phyloP scores from a whole-genome alignment of 768 basidiomycete genomes.

The Trametopsis cervina region DNA sequence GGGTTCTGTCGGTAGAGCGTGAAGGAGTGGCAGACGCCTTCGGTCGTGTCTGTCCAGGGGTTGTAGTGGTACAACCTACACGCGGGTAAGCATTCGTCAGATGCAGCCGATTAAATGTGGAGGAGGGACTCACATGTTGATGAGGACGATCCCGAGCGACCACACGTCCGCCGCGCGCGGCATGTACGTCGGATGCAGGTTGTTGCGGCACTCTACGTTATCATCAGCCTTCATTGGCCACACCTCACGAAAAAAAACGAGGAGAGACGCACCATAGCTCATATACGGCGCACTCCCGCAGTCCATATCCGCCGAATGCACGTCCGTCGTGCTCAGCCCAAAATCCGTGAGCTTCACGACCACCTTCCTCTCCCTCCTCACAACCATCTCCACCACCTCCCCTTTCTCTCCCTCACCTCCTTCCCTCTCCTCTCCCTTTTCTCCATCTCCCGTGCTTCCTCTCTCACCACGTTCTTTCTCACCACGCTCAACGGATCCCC shows the following conservation, averaged over 20 bases:
- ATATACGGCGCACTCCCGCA: slow-evolving; percentile 99
- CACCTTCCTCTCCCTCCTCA: slow-evolving; percentile 73
- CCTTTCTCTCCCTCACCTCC: not conserved
- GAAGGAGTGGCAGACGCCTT: slow-evolving; percentile 78
- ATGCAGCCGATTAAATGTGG: not conserved
- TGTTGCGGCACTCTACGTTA: slow-evolving; percentile 90
- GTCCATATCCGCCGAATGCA: slow-evolving; percentile 91
- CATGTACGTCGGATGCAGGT: slow-evolving; percentile 88
- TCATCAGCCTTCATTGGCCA: not conserved
- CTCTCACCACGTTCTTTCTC: not conserved
- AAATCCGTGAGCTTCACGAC: slow-evolving; percentile 97
- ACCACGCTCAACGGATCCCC: not conserved
- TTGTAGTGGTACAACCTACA: slow-evolving; percentile 93
- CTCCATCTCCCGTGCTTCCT: slow-evolving; percentile 24
- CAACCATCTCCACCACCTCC: slow-evolving; percentile 13
- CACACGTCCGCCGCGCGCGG: slow-evolving; percentile 97
- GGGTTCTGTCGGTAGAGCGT: slow-evolving; percentile 72
- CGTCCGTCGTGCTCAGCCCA: slow-evolving; percentile 86
- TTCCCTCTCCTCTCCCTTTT: slow-evolving; percentile 1
- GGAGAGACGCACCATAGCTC: slow-evolving; percentile 68
- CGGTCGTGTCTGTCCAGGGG: slow-evolving; percentile 93
- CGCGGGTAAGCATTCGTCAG: not conserved
- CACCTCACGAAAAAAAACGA: not conserved
- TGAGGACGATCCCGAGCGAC: slow-evolving; percentile 97
- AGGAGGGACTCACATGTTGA: slow-evolving; percentile 74